A percentile compares a stretch with the other conserved stretches of the same genome.
Conservation (phyloP, 2,329 filamentous ascomycete genomes). For the Aspergillus fumigatiaffinis region DNA sequence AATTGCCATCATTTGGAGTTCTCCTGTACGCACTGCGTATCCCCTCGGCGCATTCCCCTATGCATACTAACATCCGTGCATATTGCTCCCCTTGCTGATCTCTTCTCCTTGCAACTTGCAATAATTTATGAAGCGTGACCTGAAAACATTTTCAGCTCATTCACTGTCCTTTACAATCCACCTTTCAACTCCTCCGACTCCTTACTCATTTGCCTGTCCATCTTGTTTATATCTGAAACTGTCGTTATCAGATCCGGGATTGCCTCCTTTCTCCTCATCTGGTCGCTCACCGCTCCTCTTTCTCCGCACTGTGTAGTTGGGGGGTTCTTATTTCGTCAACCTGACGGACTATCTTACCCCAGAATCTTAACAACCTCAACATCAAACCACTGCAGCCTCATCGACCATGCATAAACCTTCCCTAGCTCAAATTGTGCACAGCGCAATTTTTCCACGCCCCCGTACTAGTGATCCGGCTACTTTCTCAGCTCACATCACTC, state of each 20-base stretch:
- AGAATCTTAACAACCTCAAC: neutral
- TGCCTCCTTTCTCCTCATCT: neutral
- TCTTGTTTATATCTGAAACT: neutral
- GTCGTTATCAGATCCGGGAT: neutral
- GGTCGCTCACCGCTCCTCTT: neutral
- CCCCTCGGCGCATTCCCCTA: neutral
- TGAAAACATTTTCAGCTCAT: neutral
- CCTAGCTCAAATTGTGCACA: conserved; percentile 57
- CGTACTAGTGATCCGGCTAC: conserved; percentile 54
- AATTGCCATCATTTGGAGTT: neutral
- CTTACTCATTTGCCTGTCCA: neutral
- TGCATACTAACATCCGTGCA: neutral
- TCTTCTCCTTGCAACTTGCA: neutral
- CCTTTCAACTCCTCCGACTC: neutral
- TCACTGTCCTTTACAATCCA: neutral
- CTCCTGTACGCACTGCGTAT: neutral
- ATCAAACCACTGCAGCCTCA: conserved; percentile 1
- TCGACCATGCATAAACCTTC: conserved; percentile 57
- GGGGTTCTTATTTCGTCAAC: conserved; percentile 2
- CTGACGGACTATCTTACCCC: neutral
- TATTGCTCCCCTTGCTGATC: neutral
- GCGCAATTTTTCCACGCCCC: conserved; percentile 55
- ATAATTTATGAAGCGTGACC: neutral
- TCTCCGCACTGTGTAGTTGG: neutral
- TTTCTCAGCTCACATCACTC: conserved; percentile 57